Evolutionary conservation across 2,329 filamentous ascomycete genomes (phyloP), one percentile per base, ranked within the genome.

Genomic region (Annulohypoxylon truncatum): DNA sequence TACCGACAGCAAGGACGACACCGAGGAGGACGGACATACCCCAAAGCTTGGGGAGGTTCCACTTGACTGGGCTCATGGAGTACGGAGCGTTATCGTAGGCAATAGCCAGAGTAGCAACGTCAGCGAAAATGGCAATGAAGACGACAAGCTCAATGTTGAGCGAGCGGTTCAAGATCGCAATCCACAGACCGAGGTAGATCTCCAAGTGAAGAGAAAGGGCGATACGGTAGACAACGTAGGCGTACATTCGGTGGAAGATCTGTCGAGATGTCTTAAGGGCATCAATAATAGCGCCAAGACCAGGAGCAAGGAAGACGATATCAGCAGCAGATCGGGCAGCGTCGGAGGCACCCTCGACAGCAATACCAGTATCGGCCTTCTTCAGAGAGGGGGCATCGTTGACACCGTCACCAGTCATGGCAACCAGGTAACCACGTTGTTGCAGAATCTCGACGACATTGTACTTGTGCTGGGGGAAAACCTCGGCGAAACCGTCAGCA

Each of bases 201-300:
- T 96, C 93, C 77, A 97, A 86, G 79, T 97, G 94, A 71, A 97
- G 89, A 13, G 93, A 97, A 76, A 97, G 83, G 51, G 94, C 93
- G 76, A 97, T 97, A 87, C 94, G 92, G 85, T 97, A 97, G 76
- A 97, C 92, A 72, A 97, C 92, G 84, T 97, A 97, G 65, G 93
- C 92, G 83, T 97, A 96, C 93, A 97, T 97, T 76, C 94, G 92
- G 83, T 97, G 93, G 86, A 97, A 97, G 80, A 97, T 97, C 80
- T 96, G 93, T 76, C 94, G 92, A 29, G 93, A 95, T 72, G 92
- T 96, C 85, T 97, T 97, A 73, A 97, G 87, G 66, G 93, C 93
- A 79, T 96, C 93, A 75, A 97, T 96, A 79, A 97, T 96, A 69
- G 93, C 92, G 80, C 93, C 94, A 68, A 97, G 89, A 84, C 93